Base-by-base conservation (phyloP, 768 basidiomycete species). In the Artomyces pyxidatus region DNA sequence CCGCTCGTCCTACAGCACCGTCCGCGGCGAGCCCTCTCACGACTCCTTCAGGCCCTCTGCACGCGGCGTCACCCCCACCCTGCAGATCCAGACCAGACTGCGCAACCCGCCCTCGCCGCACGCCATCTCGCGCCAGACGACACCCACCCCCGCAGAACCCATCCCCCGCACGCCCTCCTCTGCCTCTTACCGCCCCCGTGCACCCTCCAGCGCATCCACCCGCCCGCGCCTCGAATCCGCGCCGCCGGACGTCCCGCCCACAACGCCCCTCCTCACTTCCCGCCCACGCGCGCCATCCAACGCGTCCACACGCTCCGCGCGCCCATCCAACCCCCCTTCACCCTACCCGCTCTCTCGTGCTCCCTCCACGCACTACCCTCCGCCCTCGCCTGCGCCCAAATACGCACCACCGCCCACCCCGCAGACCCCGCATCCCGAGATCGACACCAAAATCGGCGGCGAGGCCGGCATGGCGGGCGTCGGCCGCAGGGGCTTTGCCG, bases 401-500 rank as follows among this genome's bases (percentile, higher is more conserved):
- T 48, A 52, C 41, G 23, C 50, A n/a, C 19, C 41, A 3, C 48
- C 17, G 4, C 38, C 38, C 10, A 27, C 46, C 25, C 48, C 17
- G 4, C 38, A 37, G 12, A 27, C 46, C 25, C 26, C 37, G 47
- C 25, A 60, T 26, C 63, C 61, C 6, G 73, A 76, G 28, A 71
- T 82, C 8, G 77, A 86, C 59, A 88, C 86, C n/a, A 80, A 83
- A 61, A 73, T 60, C 3, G 86, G 87, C 3, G 87, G 87, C 6
- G 80, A 73, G 46, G 87, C 86, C 8, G 86, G 87, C 1, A 93
- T 94, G 91, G 91, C 91, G 0, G 91, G 91, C 8, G 89, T 94
- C 6, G 91, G 91, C 7, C 71, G 91, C 51, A 70, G 90, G 56
- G 91, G 88, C 0, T 92, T 92, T 51, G 74, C 72, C 11, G 86